phyloP scores from a whole-genome alignment of 2,329 filamentous ascomycete species.

The Xylogone sp. region DNA sequence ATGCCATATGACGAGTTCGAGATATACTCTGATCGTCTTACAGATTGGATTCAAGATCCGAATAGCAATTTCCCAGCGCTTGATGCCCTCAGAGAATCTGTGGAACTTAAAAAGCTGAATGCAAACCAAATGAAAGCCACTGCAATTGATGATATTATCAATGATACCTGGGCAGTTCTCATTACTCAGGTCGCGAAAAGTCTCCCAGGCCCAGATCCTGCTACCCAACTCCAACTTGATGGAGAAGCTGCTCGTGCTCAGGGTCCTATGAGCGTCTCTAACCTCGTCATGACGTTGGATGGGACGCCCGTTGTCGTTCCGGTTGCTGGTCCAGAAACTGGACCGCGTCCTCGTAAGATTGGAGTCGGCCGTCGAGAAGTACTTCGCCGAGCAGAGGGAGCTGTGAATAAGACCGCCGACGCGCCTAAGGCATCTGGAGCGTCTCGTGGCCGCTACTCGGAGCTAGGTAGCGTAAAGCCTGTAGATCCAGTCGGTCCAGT shows the following conservation, averaged over 20 bases:
- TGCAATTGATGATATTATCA: slow-evolving; percentile 88
- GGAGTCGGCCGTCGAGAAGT: slow-evolving; percentile 41
- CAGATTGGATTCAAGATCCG: slow-evolving; percentile 52
- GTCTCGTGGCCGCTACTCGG: slow-evolving; percentile 19
- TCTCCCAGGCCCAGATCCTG: slow-evolving; percentile 37
- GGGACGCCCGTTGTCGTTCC: slow-evolving; percentile 14
- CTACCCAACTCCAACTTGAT: slow-evolving; percentile 41
- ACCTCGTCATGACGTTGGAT: slow-evolving; percentile 10
- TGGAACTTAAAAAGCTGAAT: slow-evolving; percentile 77
- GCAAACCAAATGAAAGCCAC: slow-evolving; percentile 80
- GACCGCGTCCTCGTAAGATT: slow-evolving; percentile 19
- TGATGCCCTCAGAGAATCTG: slow-evolving; percentile 61
- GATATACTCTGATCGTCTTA: slow-evolving; percentile 53
- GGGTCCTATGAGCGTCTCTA: slow-evolving; percentile 16
- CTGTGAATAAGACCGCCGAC: slow-evolving; percentile 42
- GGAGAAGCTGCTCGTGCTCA: slow-evolving; percentile 33
- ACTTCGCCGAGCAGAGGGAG: slow-evolving; percentile 58
- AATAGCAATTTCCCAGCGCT: slow-evolving; percentile 44
- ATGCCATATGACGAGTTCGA: slow-evolving; percentile 64
- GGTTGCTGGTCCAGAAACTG: slow-evolving; percentile 17
- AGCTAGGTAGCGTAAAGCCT: slow-evolving; percentile 40
- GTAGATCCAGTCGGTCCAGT: slow-evolving; percentile 42
- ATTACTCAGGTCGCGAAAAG: slow-evolving; percentile 64
- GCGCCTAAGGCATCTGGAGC: slow-evolving; percentile 26
- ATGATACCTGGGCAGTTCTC: slow-evolving; percentile 79